A percentile compares a stretch with the other conserved stretches of the same genome.
phyloP scores from a whole-genome alignment of 1,284 basidiomycete species.

The Puccinia coronata region DNA sequence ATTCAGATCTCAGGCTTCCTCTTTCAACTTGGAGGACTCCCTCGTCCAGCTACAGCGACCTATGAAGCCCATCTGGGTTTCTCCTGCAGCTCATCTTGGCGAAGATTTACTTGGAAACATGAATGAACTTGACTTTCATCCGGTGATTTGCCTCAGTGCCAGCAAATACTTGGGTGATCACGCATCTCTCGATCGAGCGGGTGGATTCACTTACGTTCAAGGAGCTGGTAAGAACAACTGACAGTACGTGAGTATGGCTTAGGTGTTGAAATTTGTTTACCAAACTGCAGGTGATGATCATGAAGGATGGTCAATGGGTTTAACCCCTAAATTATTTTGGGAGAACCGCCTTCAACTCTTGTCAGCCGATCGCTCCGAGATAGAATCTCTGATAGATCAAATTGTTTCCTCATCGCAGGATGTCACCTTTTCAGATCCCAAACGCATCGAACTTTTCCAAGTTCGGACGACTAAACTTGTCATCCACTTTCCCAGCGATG shows the following conservation, averaged over 20 bases:
- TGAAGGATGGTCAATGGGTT: conserved; percentile 77
- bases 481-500: conserved; percentile 12
- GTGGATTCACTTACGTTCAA: conserved; percentile 77
- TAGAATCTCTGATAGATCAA: conserved; percentile 63
- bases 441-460: conserved; percentile 21
- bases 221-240: conserved; percentile 62
- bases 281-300: conserved; percentile 73
- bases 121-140: conserved; percentile 60
- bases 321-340: conserved; percentile 77
- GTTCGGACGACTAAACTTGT: conserved; percentile 7
- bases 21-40: conserved; percentile 55
- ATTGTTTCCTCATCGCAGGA: conserved; percentile 59
- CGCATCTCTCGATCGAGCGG: conserved; percentile 66
- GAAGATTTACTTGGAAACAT: conserved; percentile 59
- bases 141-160: conserved; percentile 75
- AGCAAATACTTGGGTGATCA: conserved; percentile 65
- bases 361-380: conserved; percentile 60
- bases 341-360: conserved; percentile 65
- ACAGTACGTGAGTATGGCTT: not conserved
- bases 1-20: conserved; percentile 11
- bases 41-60: conserved; percentile 62
- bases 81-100: conserved; percentile 64
- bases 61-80: conserved; percentile 71
- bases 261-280: not conserved
- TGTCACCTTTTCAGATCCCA: not conserved